Conservation (phyloP, 345 rosid genomes). For the Acer campestre region DNA sequence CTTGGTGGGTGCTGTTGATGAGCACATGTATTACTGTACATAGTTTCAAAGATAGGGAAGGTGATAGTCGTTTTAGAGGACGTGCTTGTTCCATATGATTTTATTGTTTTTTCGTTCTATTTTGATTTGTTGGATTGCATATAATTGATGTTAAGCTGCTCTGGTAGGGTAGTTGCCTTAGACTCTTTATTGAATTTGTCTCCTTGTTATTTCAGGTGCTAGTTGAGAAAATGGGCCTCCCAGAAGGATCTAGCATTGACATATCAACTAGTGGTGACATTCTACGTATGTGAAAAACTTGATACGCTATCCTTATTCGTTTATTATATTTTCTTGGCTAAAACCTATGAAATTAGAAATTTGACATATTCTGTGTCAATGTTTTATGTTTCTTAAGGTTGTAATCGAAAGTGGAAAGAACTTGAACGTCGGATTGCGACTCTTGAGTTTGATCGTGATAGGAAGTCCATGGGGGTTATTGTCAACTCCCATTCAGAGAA, state of each 20-base stretch:
- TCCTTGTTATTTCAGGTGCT: constrained; percentile 48
- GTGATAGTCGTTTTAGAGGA: neutral
- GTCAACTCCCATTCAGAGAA: constrained; percentile 45
- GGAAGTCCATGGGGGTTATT: constrained; percentile 84
- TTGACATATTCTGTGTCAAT: constrained; percentile 2
- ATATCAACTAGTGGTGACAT: constrained; percentile 25
- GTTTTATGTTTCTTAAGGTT: constrained; percentile 39
- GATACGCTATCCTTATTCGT: neutral
- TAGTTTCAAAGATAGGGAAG: neutral
- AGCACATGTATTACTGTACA: neutral
- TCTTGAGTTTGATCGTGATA: constrained; percentile 70
- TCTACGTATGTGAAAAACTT: constrained; percentile 31
- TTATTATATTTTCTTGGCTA: neutral
- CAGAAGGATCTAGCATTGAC: constrained; percentile 29
- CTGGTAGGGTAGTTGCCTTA: neutral
- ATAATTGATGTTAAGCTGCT: constrained; percentile 11
- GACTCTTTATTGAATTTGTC: neutral
- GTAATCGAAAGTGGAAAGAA: constrained; percentile 56
- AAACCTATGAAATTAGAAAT: constrained; percentile 10
- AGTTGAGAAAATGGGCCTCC: constrained; percentile 76
- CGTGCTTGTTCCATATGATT: too few species aligned
- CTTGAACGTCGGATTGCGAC: constrained; percentile 61
- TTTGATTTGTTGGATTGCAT: neutral
- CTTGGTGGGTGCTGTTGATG: neutral
- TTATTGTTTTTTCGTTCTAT: neutral